A percentile compares a stretch with the other conserved stretches of the same genome.
Conservation (phyloP, 106 monocot genomes). For the Amphibolis antarctica region DNA sequence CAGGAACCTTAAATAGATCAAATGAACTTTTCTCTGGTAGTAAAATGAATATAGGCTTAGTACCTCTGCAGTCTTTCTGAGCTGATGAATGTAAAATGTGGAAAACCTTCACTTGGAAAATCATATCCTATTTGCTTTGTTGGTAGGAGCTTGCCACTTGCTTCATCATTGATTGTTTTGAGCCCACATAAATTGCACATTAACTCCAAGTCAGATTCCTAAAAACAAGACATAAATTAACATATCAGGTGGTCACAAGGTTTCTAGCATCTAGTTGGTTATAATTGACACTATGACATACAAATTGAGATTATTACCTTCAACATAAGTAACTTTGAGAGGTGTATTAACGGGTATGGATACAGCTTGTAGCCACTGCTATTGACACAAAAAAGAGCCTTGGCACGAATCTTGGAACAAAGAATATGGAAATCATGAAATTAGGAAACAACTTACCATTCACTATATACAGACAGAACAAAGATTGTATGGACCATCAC, state of each 20-base stretch:
- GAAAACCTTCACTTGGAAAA: conserved; percentile 34
- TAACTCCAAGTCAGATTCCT: conserved; percentile 58
- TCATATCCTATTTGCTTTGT: conserved; percentile 39
- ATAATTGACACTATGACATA: neutral
- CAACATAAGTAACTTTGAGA: conserved; percentile 55
- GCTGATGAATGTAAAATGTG: conserved; percentile 20
- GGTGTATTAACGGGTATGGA: conserved; percentile 53
- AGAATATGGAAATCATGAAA: neutral
- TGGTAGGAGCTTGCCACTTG: conserved; percentile 39
- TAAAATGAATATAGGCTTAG: neutral
- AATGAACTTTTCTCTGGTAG: neutral
- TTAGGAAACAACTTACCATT: neutral
- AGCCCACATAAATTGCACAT: conserved; percentile 62
- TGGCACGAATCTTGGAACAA: conserved; percentile 44
- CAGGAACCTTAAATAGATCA: neutral
- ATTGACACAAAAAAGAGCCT: conserved; percentile 57
- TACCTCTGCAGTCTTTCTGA: conserved; percentile 28
- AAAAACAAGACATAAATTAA: neutral
- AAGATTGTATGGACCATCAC: no score
- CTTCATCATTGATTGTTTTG: conserved; percentile 38
- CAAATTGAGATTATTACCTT: conserved; percentile 29
- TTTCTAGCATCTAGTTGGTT: neutral
- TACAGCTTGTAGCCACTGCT: conserved; percentile 75
- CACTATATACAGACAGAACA: neutral
- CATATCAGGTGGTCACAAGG: neutral